These are phyloP conservation scores for Sequoia sempervirens DNA, from an alignment of 75 land plant genomes.

Conservation along the genomic window DNA sequence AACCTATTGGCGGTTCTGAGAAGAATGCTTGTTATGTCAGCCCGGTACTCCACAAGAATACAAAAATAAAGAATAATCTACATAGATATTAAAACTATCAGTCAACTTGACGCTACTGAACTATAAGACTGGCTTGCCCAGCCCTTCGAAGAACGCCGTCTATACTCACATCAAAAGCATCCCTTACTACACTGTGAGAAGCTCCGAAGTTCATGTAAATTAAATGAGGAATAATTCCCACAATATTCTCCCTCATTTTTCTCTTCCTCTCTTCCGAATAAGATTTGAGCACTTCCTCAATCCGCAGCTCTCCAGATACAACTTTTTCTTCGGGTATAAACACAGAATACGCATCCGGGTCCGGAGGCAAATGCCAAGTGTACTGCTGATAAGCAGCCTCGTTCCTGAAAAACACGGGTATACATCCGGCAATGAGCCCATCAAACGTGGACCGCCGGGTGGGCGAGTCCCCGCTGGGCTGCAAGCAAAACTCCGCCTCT, in stretches of 20 bases:
- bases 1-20: too few relatives aligned
- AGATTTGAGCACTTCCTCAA: background rate
- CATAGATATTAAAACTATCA: slow-evolving; percentile 23
- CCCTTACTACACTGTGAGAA: background rate
- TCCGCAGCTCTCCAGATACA: background rate
- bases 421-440: slow-evolving; percentile 21
- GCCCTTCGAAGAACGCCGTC: slow-evolving; percentile 9
- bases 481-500: slow-evolving; percentile 16
- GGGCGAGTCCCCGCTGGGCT: slow-evolving; percentile 24
- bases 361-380: slow-evolving; percentile 24
- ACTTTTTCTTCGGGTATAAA: background rate
- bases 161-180: slow-evolving; percentile 1
- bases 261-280: background rate
- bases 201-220: background rate
- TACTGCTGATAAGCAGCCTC: slow-evolving; percentile 27
- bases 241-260: slow-evolving; percentile 2
- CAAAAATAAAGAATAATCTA: slow-evolving; percentile 10
- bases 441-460: slow-evolving; percentile 31
- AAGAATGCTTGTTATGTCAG: too few relatives aligned
- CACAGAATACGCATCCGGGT: slow-evolving; percentile 8
- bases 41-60: too few relatives aligned
- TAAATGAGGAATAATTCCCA: background rate
- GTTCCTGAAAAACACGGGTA: slow-evolving; percentile 27
- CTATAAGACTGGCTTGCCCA: slow-evolving; percentile 9
- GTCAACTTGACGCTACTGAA: background rate